Evolutionary conservation across 2,329 filamentous ascomycete species (phyloP).

Genomic region (Penicillium sp.): DNA sequence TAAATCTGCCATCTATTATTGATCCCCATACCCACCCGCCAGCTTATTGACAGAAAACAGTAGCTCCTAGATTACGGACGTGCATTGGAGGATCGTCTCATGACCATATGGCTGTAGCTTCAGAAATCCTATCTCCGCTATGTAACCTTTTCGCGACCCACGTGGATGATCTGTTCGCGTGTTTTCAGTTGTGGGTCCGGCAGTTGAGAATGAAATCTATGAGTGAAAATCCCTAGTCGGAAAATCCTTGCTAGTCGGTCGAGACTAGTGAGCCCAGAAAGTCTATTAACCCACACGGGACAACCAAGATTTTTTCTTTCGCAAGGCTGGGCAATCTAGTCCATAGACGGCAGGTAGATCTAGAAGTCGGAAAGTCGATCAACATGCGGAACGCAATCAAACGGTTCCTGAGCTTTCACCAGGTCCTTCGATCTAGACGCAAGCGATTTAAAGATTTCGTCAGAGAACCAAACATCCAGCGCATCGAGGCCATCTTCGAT

Average conservation of each 20-base stretch:
- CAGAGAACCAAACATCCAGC: not conserved
- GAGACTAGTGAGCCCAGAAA: not conserved
- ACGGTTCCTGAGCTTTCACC: not conserved
- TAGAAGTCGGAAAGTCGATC: not conserved
- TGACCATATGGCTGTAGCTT: not conserved
- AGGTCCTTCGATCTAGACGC: not conserved
- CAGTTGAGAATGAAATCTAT: not conserved
- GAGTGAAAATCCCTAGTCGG: not conserved
- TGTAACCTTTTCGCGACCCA: not conserved
- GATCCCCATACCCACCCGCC: not conserved
- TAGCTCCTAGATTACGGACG: not conserved
- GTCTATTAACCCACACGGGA: not conserved
- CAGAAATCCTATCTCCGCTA: not conserved
- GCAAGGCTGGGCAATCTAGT: not conserved
- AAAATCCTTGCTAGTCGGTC: not conserved
- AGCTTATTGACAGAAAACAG: not conserved
- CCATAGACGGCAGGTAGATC: constrained; percentile 1
- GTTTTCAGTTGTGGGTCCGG: not conserved
- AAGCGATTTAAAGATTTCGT: not conserved
- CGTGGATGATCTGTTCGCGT: not conserved
- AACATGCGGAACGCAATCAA: not conserved
- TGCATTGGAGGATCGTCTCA: not conserved
- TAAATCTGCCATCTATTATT: not conserved
- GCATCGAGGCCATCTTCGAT: not conserved
- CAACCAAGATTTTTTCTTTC: not conserved